phyloP scores from a whole-genome alignment of 164 flowering plant species.

The Umbellularia californica region DNA sequence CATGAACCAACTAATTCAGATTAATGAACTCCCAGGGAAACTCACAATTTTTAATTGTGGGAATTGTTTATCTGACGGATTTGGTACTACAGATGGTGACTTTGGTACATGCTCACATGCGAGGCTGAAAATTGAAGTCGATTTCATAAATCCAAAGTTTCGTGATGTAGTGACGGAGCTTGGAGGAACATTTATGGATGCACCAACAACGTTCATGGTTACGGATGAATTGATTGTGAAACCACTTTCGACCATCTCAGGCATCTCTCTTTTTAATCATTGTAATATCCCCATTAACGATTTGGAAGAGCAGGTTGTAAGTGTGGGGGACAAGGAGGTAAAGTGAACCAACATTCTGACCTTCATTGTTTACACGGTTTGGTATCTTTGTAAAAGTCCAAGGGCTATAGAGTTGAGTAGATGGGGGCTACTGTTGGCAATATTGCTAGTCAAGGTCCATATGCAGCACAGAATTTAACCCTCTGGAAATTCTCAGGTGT shows the following conservation, averaged over 20 bases:
- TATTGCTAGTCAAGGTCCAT: background rate
- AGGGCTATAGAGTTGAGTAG: background rate
- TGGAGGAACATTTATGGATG: slow-evolving; percentile 10
- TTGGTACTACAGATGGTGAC: background rate
- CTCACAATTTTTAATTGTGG: background rate
- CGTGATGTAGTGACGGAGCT: background rate
- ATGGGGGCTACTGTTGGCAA: background rate
- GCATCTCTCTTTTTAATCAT: slow-evolving; percentile 5
- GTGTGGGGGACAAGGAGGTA: slow-evolving; percentile 17
- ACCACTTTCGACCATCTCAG: slow-evolving; percentile 12
- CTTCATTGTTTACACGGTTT: background rate
- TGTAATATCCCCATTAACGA: slow-evolving; percentile 3
- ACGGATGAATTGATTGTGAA: slow-evolving; percentile 11
- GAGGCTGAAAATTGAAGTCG: background rate
- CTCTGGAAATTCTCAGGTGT: background rate
- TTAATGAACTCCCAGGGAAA: background rate
- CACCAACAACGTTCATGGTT: slow-evolving; percentile 8
- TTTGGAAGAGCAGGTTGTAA: slow-evolving; percentile 8
- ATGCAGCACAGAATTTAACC: background rate
- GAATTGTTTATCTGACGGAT: background rate
- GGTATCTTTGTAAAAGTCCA: background rate
- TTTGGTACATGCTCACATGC: background rate
- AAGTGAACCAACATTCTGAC: background rate
- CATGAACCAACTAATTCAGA: slow-evolving; percentile 1
- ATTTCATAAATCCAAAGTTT: background rate